These are phyloP conservation scores for Mytilinidion resinicola DNA, from an alignment of 495 filamentous ascomycete genomes.

Conservation along the genomic window DNA sequence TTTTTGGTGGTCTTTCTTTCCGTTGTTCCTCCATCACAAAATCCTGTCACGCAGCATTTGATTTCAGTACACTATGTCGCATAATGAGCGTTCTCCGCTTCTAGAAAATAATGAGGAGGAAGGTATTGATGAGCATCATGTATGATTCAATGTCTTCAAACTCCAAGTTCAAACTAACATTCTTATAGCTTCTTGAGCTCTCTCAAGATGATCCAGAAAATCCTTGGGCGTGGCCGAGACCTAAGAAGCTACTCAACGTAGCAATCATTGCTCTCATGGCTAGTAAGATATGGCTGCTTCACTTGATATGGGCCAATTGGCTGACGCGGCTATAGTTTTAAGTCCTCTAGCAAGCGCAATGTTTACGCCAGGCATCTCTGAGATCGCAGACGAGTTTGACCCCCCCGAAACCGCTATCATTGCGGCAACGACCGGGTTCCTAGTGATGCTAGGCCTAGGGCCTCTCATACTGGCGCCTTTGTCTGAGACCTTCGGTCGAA, in stretches of 20 bases:
- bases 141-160: neutral
- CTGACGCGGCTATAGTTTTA: neutral
- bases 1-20: too few species aligned
- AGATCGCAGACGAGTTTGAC: constrained; percentile 21
- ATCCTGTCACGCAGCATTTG: too few species aligned
- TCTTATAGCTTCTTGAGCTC: neutral
- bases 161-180: neutral
- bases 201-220: constrained; percentile 5
- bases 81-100: constrained; percentile 5
- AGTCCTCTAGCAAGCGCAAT: constrained; percentile 21
- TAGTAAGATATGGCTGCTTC: neutral
- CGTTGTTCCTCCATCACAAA: too few species aligned
- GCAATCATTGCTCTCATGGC: constrained; percentile 16
- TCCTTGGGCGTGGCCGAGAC: constrained; percentile 13
- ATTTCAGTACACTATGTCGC: too few species aligned
- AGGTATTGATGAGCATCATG: constrained; percentile 1
- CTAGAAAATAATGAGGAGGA: neutral
- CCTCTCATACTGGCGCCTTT: constrained; percentile 27
- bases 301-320: neutral
- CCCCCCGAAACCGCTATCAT: constrained; percentile 6
- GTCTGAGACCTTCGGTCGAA: constrained; percentile 29
- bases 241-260: constrained; percentile 15
- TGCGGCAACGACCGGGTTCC: constrained; percentile 28
- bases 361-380: constrained; percentile 23
- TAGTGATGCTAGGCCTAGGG: constrained; percentile 33